These are phyloP conservation scores for Candida nitratophila DNA, from an alignment of 805 yeast species.

Conservation along the genomic window DNA sequence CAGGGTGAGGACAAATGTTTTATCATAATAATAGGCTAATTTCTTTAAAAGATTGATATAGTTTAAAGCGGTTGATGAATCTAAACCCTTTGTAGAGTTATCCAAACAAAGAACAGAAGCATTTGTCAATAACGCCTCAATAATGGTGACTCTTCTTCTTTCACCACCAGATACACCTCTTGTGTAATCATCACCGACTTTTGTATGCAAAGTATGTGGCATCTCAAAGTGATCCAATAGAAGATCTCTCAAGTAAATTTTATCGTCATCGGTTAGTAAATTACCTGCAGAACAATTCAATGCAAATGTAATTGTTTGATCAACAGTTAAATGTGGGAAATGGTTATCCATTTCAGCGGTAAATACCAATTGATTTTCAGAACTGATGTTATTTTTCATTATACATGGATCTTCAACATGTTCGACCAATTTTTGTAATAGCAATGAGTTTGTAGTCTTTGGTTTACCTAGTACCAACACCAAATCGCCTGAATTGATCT, in stretches of 20 bases:
- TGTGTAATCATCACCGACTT: constrained; percentile 39
- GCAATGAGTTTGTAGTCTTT: constrained; percentile 66
- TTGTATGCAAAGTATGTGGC: constrained; percentile 45
- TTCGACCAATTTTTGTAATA: constrained; percentile 49
- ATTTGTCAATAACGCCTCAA: constrained; percentile 64
- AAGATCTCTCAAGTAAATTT: constrained; percentile 45
- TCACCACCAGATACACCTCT: constrained; percentile 81
- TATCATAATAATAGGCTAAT: constrained; percentile 7
- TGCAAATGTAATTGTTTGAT: constrained; percentile 59
- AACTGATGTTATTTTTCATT: neutral
- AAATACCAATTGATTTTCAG: constrained; percentile 34
- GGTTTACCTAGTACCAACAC: constrained; percentile 60
- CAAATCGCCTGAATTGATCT: constrained; percentile 48
- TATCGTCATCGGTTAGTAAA: constrained; percentile 53
- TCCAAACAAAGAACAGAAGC: constrained; percentile 68
- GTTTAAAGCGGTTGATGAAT: constrained; percentile 77
- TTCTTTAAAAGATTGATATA: constrained; percentile 58
- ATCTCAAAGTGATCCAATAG: constrained; percentile 45
- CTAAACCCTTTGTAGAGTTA: constrained; percentile 82
- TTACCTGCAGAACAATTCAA: constrained; percentile 26
- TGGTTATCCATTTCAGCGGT: constrained; percentile 62
- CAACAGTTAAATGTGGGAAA: constrained; percentile 63
- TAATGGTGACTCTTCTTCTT: constrained; percentile 76
- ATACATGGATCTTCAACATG: neutral
- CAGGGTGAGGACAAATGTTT: constrained; percentile 12